Evolutionary conservation across 345 rosid genomes (phyloP).

Genomic region (Heritiera fomes): DNA sequence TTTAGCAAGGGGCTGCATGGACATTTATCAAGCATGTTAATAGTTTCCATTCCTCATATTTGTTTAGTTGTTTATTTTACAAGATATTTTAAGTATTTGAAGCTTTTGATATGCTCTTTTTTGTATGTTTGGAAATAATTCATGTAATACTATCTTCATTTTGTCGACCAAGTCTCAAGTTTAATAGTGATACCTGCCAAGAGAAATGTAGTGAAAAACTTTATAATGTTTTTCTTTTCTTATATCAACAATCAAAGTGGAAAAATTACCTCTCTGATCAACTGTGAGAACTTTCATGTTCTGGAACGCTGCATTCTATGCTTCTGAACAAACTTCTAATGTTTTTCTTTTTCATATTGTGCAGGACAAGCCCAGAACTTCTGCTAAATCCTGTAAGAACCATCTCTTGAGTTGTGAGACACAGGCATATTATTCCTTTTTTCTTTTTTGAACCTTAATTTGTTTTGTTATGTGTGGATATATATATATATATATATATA

Average conservation of each 20-base stretch:
- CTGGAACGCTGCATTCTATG: neutral
- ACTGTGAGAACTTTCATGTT: neutral
- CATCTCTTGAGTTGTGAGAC: slow-evolving; percentile 22
- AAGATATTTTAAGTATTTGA: neutral
- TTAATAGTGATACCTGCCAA: neutral
- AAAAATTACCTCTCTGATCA: neutral
- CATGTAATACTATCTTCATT: neutral
- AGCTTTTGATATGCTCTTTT: neutral
- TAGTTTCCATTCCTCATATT: neutral
- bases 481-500: neutral
- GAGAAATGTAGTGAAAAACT: neutral
- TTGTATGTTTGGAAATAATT: neutral
- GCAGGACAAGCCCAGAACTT: slow-evolving; percentile 96
- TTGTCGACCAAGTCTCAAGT: neutral
- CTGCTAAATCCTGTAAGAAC: slow-evolving; percentile 86
- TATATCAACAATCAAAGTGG: neutral
- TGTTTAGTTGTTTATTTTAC: neutral
- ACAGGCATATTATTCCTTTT: slow-evolving; percentile 9
- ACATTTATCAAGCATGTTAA: neutral
- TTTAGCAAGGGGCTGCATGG: neutral
- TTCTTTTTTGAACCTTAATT: slow-evolving; percentile 11
- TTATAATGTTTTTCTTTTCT: neutral
- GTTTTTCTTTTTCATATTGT: slow-evolving; percentile 27
- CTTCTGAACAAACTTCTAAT: neutral
- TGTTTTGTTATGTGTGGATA: neutral